Evolutionary conservation across 2,329 filamentous ascomycete genomes (phyloP).

Genomic region (Pezicula radicicola): DNA sequence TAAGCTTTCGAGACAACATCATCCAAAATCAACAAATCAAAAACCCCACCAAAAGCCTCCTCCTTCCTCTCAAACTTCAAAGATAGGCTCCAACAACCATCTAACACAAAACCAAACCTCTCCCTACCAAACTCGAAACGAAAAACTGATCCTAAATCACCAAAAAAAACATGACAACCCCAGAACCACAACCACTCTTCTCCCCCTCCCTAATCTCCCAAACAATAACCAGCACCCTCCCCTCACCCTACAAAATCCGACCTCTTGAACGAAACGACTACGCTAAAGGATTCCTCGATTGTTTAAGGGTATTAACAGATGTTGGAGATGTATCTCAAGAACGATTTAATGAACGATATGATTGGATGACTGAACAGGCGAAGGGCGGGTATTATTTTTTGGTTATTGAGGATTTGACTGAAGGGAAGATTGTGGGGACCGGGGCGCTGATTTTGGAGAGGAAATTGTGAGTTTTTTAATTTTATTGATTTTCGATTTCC

Average conservation of each 20-base stretch:
- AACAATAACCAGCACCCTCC: conserved; percentile 68
- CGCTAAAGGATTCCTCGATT: conserved; percentile 78
- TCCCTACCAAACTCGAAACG: no score
- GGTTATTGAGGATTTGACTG: conserved; percentile 78
- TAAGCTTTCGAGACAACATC: no score
- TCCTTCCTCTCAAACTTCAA: no score
- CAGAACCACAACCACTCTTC: conserved; percentile 54
- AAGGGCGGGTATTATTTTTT: conserved; percentile 80
- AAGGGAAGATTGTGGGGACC: conserved; percentile 74
- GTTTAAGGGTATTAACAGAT: conserved; percentile 82
- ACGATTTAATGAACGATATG: conserved; percentile 75
- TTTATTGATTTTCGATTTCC: neutral
- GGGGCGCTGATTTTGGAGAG: conserved; percentile 87
- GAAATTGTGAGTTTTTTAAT: conserved; percentile 68
- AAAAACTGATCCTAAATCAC: neutral
- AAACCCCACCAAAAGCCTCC: no score
- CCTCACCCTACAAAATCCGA: conserved; percentile 76
- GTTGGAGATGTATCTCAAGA: conserved; percentile 81
- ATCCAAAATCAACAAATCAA: no score
- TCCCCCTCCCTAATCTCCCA: conserved; percentile 72
- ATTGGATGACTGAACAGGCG: conserved; percentile 67
- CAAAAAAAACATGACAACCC: neutral
- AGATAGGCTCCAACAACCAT: no score
- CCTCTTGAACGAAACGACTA: conserved; percentile 70
- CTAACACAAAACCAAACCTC: no score